phyloP scores from a whole-genome alignment of 768 basidiomycete species.

The Suillus occidentalis region DNA sequence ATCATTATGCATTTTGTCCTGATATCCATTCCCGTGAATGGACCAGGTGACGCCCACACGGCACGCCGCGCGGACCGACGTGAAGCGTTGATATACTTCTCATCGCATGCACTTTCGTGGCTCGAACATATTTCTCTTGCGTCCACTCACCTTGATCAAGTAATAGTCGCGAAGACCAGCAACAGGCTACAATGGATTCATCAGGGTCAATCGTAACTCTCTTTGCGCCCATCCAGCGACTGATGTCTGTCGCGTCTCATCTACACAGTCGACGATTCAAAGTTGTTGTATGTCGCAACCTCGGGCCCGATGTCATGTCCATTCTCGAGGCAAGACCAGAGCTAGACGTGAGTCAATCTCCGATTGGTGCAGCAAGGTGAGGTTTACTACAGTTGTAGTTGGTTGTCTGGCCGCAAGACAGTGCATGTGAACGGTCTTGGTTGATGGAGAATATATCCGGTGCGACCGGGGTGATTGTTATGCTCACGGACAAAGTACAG shows the following conservation, averaged over 20 bases:
- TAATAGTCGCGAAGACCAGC: neutral
- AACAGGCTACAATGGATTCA: slow-evolving; percentile 21
- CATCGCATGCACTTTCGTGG: neutral
- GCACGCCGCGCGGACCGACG: neutral
- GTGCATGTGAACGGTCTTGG: slow-evolving; percentile 63
- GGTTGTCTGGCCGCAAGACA: slow-evolving; percentile 53
- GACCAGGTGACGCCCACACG: slow-evolving; percentile 1
- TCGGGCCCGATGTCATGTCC: slow-evolving; percentile 66
- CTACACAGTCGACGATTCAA: slow-evolving; percentile 31
- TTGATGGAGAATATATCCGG: slow-evolving; percentile 70
- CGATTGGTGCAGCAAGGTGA: neutral
- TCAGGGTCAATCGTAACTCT: slow-evolving; percentile 26
- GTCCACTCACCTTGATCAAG: neutral
- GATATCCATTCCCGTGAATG: neutral
- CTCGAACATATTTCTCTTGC: neutral
- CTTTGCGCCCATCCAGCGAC: slow-evolving; percentile 15
- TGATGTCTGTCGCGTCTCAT: slow-evolving; percentile 26
- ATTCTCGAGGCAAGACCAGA: slow-evolving; percentile 48
- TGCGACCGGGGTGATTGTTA: slow-evolving; percentile 60
- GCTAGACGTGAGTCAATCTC: slow-evolving; percentile 46
- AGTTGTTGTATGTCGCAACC: slow-evolving; percentile 58
- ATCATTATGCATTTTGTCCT: neutral
- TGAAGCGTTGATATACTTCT: neutral
- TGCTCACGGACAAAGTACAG: slow-evolving; percentile 70
- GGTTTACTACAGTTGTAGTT: slow-evolving; percentile 32